Evolutionary conservation across 2,329 filamentous ascomycete genomes (phyloP), one percentile per base, ranked within the genome.

Genomic region (Aplosporella prunicola): DNA sequence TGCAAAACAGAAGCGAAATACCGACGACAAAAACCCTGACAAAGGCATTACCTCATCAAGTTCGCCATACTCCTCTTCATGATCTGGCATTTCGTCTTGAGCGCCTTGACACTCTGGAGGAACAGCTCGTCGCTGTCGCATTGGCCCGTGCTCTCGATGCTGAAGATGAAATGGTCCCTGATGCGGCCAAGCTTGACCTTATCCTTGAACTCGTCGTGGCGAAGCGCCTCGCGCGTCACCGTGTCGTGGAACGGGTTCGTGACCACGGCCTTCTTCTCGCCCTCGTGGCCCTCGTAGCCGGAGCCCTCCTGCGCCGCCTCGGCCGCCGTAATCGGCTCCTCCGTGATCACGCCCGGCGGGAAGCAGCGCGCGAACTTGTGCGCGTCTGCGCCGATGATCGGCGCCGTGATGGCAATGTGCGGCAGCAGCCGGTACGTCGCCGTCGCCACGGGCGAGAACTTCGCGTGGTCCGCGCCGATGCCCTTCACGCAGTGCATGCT

Each of bases 111-210:
- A 18, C 85, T 79, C 64, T 96, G 87, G 40, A 98, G 63, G 68
- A 98, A 96, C 46, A 98, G 70, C 62, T 87, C 80, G 52, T 96
- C 89, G 55, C 87, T 94, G 42, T 91, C 80, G 69, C 86, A 93
- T 65, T 98, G 91, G 5, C 91, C 93, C 0, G 86, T 81, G 67
- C 88, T 95, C 69, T 98, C 91, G 23, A 98, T 73, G 38, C 78
- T 82, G 70, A 91, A 98, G 62, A 98, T 96, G 61, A 98, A 98
- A 66, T 98, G 93, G 60, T 98, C 91, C 47, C 87, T 72, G 51
- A 87, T 69, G 38, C 93, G 74, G 28, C 91, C 91, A 20, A 98
- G 75, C 69, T 87, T 88, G 46, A 98, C 91, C 69, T 95, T 98
- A 56, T 79, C 84, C 62, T 91, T 77, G 65, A 98, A 96, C 64